Conservation (phyloP, 352 stramenopile genomes). For the Phytophthora parvispora region DNA sequence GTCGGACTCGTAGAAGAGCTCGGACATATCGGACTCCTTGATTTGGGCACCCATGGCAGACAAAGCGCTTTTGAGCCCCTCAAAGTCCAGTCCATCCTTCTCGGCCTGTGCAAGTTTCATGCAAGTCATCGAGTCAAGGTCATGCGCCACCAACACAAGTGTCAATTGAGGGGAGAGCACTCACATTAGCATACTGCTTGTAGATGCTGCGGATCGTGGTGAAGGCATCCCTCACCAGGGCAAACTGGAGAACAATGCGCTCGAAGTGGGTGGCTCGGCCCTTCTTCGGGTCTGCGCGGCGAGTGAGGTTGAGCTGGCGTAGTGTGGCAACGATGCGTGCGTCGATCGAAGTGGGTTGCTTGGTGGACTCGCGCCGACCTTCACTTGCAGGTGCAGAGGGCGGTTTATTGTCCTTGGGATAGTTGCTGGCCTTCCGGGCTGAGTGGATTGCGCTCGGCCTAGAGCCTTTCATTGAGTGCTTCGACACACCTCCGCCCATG, state of each 20-base stretch:
- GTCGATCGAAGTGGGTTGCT: conserved; percentile 66
- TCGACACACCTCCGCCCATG: conserved; percentile 58
- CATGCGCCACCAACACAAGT: conserved; percentile 3
- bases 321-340: conserved; percentile 76
- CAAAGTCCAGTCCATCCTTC: conserved; percentile 72
- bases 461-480: not conserved
- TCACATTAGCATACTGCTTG: conserved; percentile 63
- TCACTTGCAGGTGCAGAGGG: conserved; percentile 13
- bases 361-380: conserved; percentile 40
- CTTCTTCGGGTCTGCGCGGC: conserved; percentile 54
- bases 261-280: conserved; percentile 75
- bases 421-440: conserved; percentile 9
- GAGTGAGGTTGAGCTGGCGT: conserved; percentile 65
- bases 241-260: conserved; percentile 82
- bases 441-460: conserved; percentile 11
- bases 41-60: conserved; percentile 70
- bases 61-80: conserved; percentile 72
- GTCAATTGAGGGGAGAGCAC: conserved; percentile 4
- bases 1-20: conserved; percentile 93
- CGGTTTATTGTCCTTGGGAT: conserved; percentile 10
- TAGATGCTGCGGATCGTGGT: conserved; percentile 76
- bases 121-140: conserved; percentile 3
- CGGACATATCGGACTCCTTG: conserved; percentile 71
- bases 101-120: conserved; percentile 33
- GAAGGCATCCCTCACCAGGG: conserved; percentile 70